Base-by-base conservation (phyloP, 805 yeast species). In the Wickerhamiella galacta region DNA sequence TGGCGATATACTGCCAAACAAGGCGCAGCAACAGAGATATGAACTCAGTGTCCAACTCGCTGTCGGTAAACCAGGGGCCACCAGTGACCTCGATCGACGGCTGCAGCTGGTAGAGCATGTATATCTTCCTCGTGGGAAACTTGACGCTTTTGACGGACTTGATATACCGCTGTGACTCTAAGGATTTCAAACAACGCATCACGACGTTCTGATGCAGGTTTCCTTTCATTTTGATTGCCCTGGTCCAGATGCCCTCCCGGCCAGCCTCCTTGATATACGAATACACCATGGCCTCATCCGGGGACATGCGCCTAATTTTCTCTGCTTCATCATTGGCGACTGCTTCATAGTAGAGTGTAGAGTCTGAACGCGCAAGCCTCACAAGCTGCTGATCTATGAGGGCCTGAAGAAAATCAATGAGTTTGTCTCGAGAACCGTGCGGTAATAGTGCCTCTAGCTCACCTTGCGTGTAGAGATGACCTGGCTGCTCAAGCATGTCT, bases 51-150 rank as follows among this genome's bases (percentile, higher is more conserved):
- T 90, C 98, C 36, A 90, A 63, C 54, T 90, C 96, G 22, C 85
- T 73, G 51, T 90, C 98, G 0, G 95, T 83, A 51, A 85, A 90
- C 98, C 98, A 90, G 3, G 96, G 96, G 4, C 98, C 98, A 42
- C 98, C 98, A 0, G 96, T 90, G 24, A 90, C 90, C 43, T 87
- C 96, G 20, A 81, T 75, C 3, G 93, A 77, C 4, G 98, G 98
- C 51, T 83, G 94, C 43, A 90, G 60, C 49, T 81, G 75, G 52
- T 85, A 87, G 34, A 90, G 64, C 96, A 90, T 90, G 56, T 87
- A 92, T 21, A 90, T 87, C 49, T 90, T 90, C 42, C 98, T 67
- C 1, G 95, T 87, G 10, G 96, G 95, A 53, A 70, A 74, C 49
- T 59, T 87, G 20, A 90, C 96, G 16, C 81, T 72, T 51, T 90